Base-by-base conservation (phyloP, 2,329 filamentous ascomycete genomes). In the Exophiala spinifera region DNA sequence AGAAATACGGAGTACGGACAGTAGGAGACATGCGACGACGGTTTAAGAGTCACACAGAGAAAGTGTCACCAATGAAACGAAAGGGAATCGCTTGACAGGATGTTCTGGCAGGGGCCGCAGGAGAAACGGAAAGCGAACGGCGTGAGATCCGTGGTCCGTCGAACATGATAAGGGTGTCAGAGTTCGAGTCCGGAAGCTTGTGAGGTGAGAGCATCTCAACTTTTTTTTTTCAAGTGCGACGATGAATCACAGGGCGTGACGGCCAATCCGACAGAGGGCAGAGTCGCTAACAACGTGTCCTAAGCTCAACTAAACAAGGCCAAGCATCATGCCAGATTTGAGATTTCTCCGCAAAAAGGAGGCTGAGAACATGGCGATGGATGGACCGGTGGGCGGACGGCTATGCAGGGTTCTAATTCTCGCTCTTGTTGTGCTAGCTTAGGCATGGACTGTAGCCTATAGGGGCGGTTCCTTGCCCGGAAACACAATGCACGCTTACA, bases 1-100 rank as follows among this genome's bases (percentile, higher is more conserved):
- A 17, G 36, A 19, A 15, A 39, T 5, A 15, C 2, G 14, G 3
- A 39, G 39, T n/a, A 23, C 31, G 20, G 25, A 45, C 23, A 25
- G 25, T n/a, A 33, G 43, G 47, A 50, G 15, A 17, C 25, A n/a
- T n/a, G 23, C 39, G n/a, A 23, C 23, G 36, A 54, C 31, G 55
- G 55, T 34, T 25, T 14, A 44, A 57, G 28, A 52, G 48, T 51
- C 51, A 50, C 47, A 54, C 48, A 47, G 44, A 37, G 13, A 34
- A 43, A 46, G 44, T 46, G 49, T 53, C 44, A 55, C 52, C 48
- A 49, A 52, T 39, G 31, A 39, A 15, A 49, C 51, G 49, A 51
- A 52, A 44, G 48, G 46, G 21, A 11, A 53, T 19, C n/a, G n/a
- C n/a, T n/a, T n/a, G n/a, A n/a, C n/a, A 21, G 34, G 14, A 36